Conservation (phyloP, 495 filamentous ascomycete genomes). For the Pseudevernia furfuracea region DNA sequence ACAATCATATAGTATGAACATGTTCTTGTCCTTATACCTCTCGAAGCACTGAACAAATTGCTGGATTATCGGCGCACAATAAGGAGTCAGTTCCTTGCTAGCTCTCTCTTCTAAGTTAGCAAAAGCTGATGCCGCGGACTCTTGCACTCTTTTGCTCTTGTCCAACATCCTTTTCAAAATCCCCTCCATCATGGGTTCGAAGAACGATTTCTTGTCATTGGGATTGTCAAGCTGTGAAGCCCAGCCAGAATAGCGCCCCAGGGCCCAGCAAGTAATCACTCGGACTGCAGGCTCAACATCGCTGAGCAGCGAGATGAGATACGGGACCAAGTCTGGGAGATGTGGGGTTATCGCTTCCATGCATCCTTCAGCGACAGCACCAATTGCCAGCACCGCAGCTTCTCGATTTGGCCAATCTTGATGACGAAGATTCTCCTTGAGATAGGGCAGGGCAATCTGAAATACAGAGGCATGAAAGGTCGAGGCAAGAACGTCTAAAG, state of each 20-base stretch:
- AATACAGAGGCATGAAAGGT: slow-evolving; percentile 87
- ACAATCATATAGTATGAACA: slow-evolving; percentile 98
- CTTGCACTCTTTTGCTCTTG: slow-evolving; percentile 94
- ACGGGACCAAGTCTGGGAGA: slow-evolving; percentile 83
- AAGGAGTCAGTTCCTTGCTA: slow-evolving; percentile 66
- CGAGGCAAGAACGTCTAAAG: slow-evolving; percentile 85
- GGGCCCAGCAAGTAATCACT: slow-evolving; percentile 96
- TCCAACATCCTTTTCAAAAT: slow-evolving; percentile 92
- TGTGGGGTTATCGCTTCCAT: slow-evolving; percentile 84
- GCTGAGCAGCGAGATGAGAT: slow-evolving; percentile 77
- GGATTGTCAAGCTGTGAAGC: slow-evolving; percentile 66
- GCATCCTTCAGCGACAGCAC: slow-evolving; percentile 92
- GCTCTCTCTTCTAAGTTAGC: slow-evolving; percentile 94
- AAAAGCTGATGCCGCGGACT: slow-evolving; percentile 92
- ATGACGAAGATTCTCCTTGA: slow-evolving; percentile 83
- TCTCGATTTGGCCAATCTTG: slow-evolving; percentile 88
- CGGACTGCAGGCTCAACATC: slow-evolving; percentile 88
- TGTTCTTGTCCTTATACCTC: slow-evolving; percentile 96
- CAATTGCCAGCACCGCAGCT: slow-evolving; percentile 88
- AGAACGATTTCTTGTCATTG: slow-evolving; percentile 63
- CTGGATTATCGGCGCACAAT: slow-evolving; percentile 80
- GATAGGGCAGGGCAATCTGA: slow-evolving; percentile 80
- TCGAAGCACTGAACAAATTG: slow-evolving; percentile 89
- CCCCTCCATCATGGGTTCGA: slow-evolving; percentile 96
- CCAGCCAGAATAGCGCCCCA: slow-evolving; percentile 91